Base-by-base conservation (phyloP, 2,329 filamentous ascomycete genomes). In the Exophiala alcalophila region DNA sequence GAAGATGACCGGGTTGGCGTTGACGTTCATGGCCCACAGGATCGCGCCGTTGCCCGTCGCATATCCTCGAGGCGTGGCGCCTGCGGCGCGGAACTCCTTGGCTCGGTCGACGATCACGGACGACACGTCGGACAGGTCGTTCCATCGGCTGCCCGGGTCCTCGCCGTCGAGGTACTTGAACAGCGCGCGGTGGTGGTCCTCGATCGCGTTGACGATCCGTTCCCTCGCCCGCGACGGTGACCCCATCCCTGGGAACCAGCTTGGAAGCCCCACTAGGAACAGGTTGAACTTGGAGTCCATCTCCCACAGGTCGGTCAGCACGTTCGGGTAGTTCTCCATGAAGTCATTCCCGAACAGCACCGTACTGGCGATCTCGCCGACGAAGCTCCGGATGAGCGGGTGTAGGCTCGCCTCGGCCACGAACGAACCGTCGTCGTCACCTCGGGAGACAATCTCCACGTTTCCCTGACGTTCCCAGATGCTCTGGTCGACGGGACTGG, bases 401-500 rank as follows among this genome's bases (percentile, higher is more conserved):
- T 71, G 68, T 2, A 81, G 59, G 46, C 68, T 67, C 9, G 71
- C 66, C 52, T 81, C 77, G 10, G 72, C 76, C 39, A 73, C 66
- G 19, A 64, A 61, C 2, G 20, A n/a, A 6, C 27, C 25, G 23
- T 35, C 43, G 11, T 58, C 47, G 23, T 57, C 54, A 14, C 39
- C 27, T 2, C 63, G 52, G 11, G 72, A 70, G 3, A 65, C 57
- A 7, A 68, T 59, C 2, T 62, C 61, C 1, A 74, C 65, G 7
- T 68, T 61, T 12, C 66, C 70, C n/a, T 60, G 63, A 23, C 77
- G 71, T 57, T 84, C 81, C 80, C 81, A 84, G 2, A 67, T 66
- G 53, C 71, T 70, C 47, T 82, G 77, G 55, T 84, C 80, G 16
- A 84, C 76, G 2, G 72, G 64, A 12, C 77, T 80, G 5, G 70